Conservation (phyloP, 2,329 filamentous ascomycete species). For the Mollisia scopiformis region DNA sequence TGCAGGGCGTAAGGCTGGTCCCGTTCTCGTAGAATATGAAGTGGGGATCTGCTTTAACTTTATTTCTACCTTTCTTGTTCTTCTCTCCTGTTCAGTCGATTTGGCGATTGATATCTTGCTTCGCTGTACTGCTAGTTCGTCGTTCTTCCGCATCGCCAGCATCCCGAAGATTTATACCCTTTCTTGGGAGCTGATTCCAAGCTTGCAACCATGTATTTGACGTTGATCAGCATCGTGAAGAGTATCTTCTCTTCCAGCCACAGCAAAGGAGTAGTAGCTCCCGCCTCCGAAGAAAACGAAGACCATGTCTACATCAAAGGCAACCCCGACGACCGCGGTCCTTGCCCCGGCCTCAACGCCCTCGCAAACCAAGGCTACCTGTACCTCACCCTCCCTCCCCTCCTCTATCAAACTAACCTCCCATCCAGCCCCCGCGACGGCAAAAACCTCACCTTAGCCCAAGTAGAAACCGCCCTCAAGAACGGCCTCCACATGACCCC, state of each 20-base stretch:
- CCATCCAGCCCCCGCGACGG: conserved; percentile 17
- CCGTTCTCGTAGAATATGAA: too few species aligned
- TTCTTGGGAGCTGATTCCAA: not conserved
- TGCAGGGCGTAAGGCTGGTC: too few species aligned
- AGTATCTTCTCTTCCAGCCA: conserved; percentile 7
- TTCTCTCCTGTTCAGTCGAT: too few species aligned
- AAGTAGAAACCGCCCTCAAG: conserved; percentile 10
- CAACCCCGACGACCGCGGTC: conserved; percentile 10
- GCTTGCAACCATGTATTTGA: conserved; percentile 13
- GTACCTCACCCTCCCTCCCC: not conserved
- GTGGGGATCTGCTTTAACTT: too few species aligned
- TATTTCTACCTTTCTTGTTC: too few species aligned
- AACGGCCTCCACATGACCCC: conserved; percentile 13
- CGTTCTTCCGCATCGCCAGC: too few species aligned
- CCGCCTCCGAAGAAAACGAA: not conserved
- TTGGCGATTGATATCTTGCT: too few species aligned
- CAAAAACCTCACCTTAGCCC: conserved; percentile 16
- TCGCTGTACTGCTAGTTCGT: too few species aligned
- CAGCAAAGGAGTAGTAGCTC: not conserved
- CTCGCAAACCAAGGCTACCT: conserved; percentile 22
- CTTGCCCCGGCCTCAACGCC: conserved; percentile 19
- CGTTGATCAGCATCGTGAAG: conserved; percentile 9
- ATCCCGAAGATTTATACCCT: too few species aligned
- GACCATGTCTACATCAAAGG: conserved; percentile 17
- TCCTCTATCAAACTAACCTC: not conserved